Evolutionary conservation across 306 rosid genomes (phyloP), one percentile per base, ranked within the genome.

Genomic region (Mucuna pruriens): DNA sequence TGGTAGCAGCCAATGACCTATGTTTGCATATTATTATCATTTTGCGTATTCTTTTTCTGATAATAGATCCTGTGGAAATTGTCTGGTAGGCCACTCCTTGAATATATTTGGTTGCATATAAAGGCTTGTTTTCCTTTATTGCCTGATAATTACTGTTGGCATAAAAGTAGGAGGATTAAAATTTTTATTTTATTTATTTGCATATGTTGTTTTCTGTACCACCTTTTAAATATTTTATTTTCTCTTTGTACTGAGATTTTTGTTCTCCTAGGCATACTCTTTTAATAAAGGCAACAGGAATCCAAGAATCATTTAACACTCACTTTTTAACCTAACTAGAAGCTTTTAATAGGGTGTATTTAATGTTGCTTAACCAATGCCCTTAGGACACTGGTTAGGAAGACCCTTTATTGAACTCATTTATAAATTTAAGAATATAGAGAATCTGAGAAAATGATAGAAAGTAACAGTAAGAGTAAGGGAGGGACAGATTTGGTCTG

Each of bases 1-100:
- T 76, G 55, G 19, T 51, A 77, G 74, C 44, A 39, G 66, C 76
- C 71, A 76, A 71, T 81, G 58, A 15, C 60, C 23, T 7, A 12
- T 68, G 34, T 83, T 52, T 76, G 48, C 74, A 33, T 68, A 80
- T 33, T 44, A 70, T 42, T 52, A 25, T 10, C 51, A 36, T 75
- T 67, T 33, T 62, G 33, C 77, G 57, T 57, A 22, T 71, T 44
- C 64, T 54, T 51, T 79, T 70, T 39, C 79, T 49, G 69, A 29
- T 75, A 16, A 55, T 60, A 62, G 70, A 52, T 67, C 66, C 36
- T 62, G 7, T 75, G 6, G 66, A 42, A 34, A 36, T 52, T 79
- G 61, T 46, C 68, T 40, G 61, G 51, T 13, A 60, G 67, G 40
- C 39, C 34, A 60, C 39, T 60, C 39, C 9, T 60, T 13, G 20